Evolutionary conservation across 75 land plant genomes (phyloP), one percentile per base, ranked within the genome.

Genomic region (Isoetes taiwanensis): DNA sequence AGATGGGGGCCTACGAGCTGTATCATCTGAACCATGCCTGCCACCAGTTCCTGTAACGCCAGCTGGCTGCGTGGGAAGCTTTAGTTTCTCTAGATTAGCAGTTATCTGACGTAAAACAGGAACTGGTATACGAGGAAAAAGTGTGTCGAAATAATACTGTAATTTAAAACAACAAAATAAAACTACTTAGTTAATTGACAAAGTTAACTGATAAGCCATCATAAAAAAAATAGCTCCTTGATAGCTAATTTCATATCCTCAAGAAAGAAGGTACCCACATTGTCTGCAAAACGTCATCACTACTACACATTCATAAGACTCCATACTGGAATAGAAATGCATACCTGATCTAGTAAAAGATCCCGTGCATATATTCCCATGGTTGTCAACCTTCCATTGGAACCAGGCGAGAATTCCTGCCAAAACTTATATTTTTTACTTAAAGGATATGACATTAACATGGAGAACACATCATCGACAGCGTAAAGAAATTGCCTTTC

Each of bases 71-170:
- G 81, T 63, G 5, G 98, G 81, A 24, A 93, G 85, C 62, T 93
- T 93, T 76, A 93, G 35, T 53, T 77, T 77, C 62, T 93, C 98
- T 61, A 93, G 75, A 54, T 81, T 66, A 3, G 79, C 29, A 17
- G 68, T 59, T 21, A 88, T 70, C 56, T 81, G 90, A 0, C 98
- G 82, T 79, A 87, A 16, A 2, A 93, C 62, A 24, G 96, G 98
- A 65, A 93, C 95, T 9, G 98, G 98, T 25, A 81, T 77, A 0
- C 98, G 84, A 14, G 98, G 98, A 37, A 93, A 81, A 23, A 93
- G 83, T 0, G 98, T 87, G 64, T 93, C 98, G 63, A 87, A 93
- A 61, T 93, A 93, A 52, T 93, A 87, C 98, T 93, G 84, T 78
- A 83, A 52, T n/a, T n/a, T n/a, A n/a, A n/a, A n/a, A n/a, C 38